Evolutionary conservation across 371 early-diverging fungal species (phyloP), one percentile per base, ranked within the genome.

Genomic region (Entomophthora muscae): DNA sequence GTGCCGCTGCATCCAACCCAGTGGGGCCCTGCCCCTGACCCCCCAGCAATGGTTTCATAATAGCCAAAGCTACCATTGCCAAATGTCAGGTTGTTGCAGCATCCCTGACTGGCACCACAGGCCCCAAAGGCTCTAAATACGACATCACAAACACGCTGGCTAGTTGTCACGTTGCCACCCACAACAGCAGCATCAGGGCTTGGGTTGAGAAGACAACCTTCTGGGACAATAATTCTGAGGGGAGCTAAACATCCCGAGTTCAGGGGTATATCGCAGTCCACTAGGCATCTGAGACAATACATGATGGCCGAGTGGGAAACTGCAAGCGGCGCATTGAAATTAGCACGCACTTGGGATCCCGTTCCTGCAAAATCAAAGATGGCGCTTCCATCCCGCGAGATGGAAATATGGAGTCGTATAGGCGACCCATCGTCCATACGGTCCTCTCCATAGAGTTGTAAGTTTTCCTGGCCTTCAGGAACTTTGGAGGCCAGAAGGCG

Each of bases 21-120:
- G 1, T 75, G 73, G 0, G 91, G 89, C 0, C 98, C 95, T 2
- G 93, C 94, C 27, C 94, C 95, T 66, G 79, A 71, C 28, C 85
- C 83, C 24, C 90, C 89, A 52, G 87, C 90, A 67, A 94, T 90
- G 0, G 95, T 93, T 72, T 95, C 98, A 72, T 95, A 95, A 66
- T 94, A 97, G 12, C 95, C 95, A 84, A 90, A 97, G 5, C 92
- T 90, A 22, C 76, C 72, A 33, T 76, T 71, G 3, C 98, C 98
- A 72, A 95, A 97, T 0, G 98, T 95, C 61, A 95, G 73, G 70
- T 97, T 97, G 75, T 95, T 97, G 77, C 88, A 89, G 68, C 89
- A 90, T 0, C 96, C 98, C 73, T 97, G 95, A 33, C 87, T 86
- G 0, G 94, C 96, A 0, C 95, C 94, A 64, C 89, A 89, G 0